Percentiles rank a stretch among this genome's conserved stretches.
These are phyloP conservation scores for Cryptococcus hybrid DNA, from an alignment of 1,284 basidiomycete genomes.

Conservation along the genomic window DNA sequence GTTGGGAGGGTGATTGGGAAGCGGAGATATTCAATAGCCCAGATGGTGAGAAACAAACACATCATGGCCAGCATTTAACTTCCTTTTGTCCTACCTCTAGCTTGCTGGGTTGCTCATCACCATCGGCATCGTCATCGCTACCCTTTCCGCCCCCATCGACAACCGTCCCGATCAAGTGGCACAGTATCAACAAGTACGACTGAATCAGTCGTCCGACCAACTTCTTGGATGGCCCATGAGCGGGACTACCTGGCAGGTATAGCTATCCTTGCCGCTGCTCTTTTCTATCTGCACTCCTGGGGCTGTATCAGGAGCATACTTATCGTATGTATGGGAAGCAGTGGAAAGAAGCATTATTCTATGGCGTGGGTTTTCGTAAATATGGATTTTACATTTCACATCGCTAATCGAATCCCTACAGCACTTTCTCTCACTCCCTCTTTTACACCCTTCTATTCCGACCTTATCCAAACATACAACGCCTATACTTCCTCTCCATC, in stretches of 20 bases:
- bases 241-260: slow-evolving; percentile 68
- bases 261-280: slow-evolving; percentile 67
- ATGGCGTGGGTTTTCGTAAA: slow-evolving; percentile 47
- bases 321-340: slow-evolving; percentile 65
- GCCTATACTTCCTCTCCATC: slow-evolving; percentile 40
- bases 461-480: slow-evolving; percentile 54
- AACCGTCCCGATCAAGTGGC: slow-evolving; percentile 1
- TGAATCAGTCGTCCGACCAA: neutral
- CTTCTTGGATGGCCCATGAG: slow-evolving; percentile 14
- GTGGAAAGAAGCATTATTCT: slow-evolving; percentile 93
- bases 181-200: neutral
- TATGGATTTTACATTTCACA: neutral
- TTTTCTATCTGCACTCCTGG: slow-evolving; percentile 80
- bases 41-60: slow-evolving; percentile 53
- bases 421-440: slow-evolving; percentile 66
- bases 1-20: slow-evolving; percentile 43
- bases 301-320: slow-evolving; percentile 81
- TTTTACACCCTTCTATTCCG: slow-evolving; percentile 65
- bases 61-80: neutral
- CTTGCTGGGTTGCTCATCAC: slow-evolving; percentile 75
- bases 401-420: slow-evolving; percentile 11
- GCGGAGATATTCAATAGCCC: slow-evolving; percentile 65
- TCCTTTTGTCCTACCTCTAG: slow-evolving; percentile 10
- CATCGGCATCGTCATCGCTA: slow-evolving; percentile 75
- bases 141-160: slow-evolving; percentile 63